phyloP scores from a whole-genome alignment of 257 asterid species.

The Solanum stenotomum region DNA sequence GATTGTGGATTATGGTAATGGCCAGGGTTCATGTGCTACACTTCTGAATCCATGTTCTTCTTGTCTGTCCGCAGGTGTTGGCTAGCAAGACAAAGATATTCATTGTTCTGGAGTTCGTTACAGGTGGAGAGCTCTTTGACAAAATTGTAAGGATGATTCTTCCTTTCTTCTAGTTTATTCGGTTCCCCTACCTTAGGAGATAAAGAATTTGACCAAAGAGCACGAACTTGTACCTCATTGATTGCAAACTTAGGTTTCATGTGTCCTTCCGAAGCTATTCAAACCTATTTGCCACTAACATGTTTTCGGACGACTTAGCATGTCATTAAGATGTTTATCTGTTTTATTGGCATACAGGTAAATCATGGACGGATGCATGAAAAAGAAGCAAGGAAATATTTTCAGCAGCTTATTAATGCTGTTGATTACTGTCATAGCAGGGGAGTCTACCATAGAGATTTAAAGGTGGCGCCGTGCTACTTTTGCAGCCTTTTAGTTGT shows the following conservation, averaged over 20 bases:
- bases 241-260: not conserved
- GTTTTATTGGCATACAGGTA: constrained; percentile 34
- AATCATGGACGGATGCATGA: constrained; percentile 82
- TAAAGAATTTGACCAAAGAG: not conserved
- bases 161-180: not conserved
- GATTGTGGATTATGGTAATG: not conserved
- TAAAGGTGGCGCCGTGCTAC: constrained; percentile 43
- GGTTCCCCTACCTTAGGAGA: not conserved
- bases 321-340: not conserved
- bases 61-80: constrained; percentile 54
- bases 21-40: not conserved
- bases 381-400: constrained; percentile 80
- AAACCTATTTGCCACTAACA: not conserved
- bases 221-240: not conserved
- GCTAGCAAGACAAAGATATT: constrained; percentile 94
- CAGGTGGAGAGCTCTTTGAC: constrained; percentile 98
- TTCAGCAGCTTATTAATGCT: constrained; percentile 86
- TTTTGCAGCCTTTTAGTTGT: not conserved
- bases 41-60: not conserved
- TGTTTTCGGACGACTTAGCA: not conserved
- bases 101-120: constrained; percentile 73
- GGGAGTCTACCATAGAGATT: constrained; percentile 92
- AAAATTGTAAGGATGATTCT: constrained; percentile 57
- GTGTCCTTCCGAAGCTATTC: not conserved
- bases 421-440: constrained; percentile 96